A percentile compares a stretch with the other conserved stretches of the same genome.
Evolutionary conservation across 768 basidiomycete genomes (phyloP).

Genomic region (Nidularia pulvinata): DNA sequence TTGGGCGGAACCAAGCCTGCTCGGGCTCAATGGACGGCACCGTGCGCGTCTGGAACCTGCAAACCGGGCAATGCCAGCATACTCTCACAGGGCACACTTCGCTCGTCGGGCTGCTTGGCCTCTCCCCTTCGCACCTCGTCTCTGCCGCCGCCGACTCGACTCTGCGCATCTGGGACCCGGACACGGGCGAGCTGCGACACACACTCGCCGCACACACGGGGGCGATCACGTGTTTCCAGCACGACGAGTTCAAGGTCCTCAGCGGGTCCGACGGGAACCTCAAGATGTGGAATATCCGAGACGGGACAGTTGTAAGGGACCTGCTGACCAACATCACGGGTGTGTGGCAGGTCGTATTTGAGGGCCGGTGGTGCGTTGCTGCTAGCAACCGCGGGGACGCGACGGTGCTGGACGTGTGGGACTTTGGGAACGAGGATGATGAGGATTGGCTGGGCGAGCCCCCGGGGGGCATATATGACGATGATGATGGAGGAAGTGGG

Average conservation of each 20-base stretch:
- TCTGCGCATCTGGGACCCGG: conserved; percentile 92
- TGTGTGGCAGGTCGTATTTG: conserved; percentile 98
- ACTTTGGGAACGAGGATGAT: conserved; percentile 76
- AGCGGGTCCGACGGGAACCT: conserved; percentile 95
- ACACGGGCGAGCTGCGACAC: conserved; percentile 76
- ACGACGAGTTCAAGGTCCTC: conserved; percentile 96
- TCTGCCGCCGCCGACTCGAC: conserved; percentile 98
- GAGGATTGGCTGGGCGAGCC: conserved; percentile 88
- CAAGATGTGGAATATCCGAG: conserved; percentile 97
- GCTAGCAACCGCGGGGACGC: conserved; percentile 82
- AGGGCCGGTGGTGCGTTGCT: conserved; percentile 92
- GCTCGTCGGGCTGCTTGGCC: conserved; percentile 89
- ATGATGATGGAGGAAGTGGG: conserved; percentile 55
- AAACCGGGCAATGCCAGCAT: conserved; percentile 77
- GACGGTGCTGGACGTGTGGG: conserved; percentile 89
- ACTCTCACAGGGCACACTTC: conserved; percentile 91
- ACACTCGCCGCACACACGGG: conserved; percentile 90
- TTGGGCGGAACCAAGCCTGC: conserved; percentile 83
- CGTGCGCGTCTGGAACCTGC: conserved; percentile 92
- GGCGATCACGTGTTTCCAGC: conserved; percentile 99
- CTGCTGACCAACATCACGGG: conserved; percentile 89
- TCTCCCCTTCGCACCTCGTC: conserved; percentile 89
- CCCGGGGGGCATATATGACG: conserved; percentile 74
- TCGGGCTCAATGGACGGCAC: conserved; percentile 99
- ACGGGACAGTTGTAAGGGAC: conserved; percentile 86